Base-by-base conservation (phyloP, 441 rosid genomes). In the Rhodomyrtus psidioides region DNA sequence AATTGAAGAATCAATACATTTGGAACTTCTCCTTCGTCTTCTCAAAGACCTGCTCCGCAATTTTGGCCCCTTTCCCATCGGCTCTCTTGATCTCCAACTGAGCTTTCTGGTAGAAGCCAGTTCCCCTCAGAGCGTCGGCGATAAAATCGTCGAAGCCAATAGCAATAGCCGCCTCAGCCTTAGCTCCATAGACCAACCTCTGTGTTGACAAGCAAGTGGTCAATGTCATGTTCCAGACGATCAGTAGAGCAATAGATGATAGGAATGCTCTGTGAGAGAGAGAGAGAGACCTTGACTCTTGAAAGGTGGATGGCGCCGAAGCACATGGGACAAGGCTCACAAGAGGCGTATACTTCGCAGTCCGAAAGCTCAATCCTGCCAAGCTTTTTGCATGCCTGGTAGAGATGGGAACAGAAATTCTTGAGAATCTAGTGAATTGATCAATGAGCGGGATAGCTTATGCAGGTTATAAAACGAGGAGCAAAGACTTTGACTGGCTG, bases 291-390 rank as follows among this genome's bases (percentile, higher is more conserved):
- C 99, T 94, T 97, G 82, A 91, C 89, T 89, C 98, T 92, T 0
- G 99, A 95, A 75, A 97, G 97, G 92, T 94, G 99, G 88, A 95
- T 97, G 87, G 98, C 99, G 46, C 84, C 84, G 1, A 82, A 82
- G 84, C 84, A 97, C 99, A 97, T 95, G 19, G 99, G 99, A 79
- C 99, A 97, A 2, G 99, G 97, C 92, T 96, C 98, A 44, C 99
- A 96, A 34, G 99, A 97, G 83, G 99, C 94, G 15, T 95, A 96
- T 12, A 82, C 53, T 56, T 82, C 84, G 4, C 84, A 82, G 58
- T 82, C 84, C 14, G 84, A 82, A 94, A 97, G 95, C 91, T 96
- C 96, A 16, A 96, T 93, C 84, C 88, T 91, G 88, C 95, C 91
- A 51, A 97, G 98, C 89, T 94, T 94, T 93, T 94, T 96, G 85